Conservation (phyloP, 495 filamentous ascomycete genomes). For the Aspergillus taichungensis region DNA sequence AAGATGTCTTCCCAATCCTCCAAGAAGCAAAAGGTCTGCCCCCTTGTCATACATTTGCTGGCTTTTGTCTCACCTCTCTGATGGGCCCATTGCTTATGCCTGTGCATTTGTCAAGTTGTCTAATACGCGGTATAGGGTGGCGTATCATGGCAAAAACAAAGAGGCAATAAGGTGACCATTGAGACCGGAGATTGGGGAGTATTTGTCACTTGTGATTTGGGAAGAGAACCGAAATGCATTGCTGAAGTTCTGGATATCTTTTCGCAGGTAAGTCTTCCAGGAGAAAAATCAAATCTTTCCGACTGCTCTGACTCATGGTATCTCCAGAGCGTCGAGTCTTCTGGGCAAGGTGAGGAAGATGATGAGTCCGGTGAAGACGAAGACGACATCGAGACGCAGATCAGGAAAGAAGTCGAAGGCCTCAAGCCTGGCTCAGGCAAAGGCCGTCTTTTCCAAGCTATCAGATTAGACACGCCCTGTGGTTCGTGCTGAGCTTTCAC, state of each 20-base stretch:
- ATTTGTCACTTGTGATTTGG: slow-evolving; percentile 80
- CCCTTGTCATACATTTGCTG: not conserved
- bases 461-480: slow-evolving; percentile 71
- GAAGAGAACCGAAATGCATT: slow-evolving; percentile 68
- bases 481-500: slow-evolving; percentile 48
- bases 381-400: slow-evolving; percentile 74
- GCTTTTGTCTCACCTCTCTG: too few species aligned
- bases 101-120: not conserved
- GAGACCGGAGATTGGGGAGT: slow-evolving; percentile 76
- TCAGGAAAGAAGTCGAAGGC: slow-evolving; percentile 64
- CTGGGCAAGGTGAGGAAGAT: slow-evolving; percentile 21
- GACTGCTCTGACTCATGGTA: slow-evolving; percentile 1
- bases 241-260: slow-evolving; percentile 66
- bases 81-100: too few species aligned
- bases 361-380: slow-evolving; percentile 33
- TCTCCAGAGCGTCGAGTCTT: slow-evolving; percentile 18
- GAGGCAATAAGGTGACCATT: slow-evolving; percentile 29
- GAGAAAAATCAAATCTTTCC: not conserved
- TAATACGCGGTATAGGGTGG: slow-evolving; percentile 19
- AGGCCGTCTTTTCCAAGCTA: slow-evolving; percentile 45
- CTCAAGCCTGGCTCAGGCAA: slow-evolving; percentile 46
- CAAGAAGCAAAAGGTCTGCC: slow-evolving; percentile 33
- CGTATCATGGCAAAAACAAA: slow-evolving; percentile 21
- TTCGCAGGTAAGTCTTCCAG: slow-evolving; percentile 48
- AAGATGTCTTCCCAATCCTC: slow-evolving; percentile 14